These are phyloP conservation scores for Sisymbrium altissimum DNA, from an alignment of 345 rosid species.

Conservation along the genomic window DNA sequence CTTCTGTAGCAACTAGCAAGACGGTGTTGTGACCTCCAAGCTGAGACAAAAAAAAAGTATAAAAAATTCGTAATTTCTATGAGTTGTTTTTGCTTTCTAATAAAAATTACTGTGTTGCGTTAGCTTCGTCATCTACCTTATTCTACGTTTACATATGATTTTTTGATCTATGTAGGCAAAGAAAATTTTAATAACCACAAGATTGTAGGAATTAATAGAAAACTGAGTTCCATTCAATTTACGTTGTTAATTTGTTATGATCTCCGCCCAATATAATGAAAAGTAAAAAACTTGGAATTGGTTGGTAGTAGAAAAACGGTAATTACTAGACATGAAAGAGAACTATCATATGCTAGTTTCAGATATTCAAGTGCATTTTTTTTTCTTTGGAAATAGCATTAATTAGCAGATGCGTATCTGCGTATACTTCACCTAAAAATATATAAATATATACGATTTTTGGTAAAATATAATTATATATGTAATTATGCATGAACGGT, in stretches of 20 bases:
- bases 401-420: background rate
- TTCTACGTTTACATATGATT: background rate
- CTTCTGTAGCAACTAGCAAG: constrained; percentile 8
- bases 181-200: background rate
- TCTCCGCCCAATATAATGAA: background rate
- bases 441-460: background rate
- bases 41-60: background rate
- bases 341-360: background rate
- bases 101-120: background rate
- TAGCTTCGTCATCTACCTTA: background rate
- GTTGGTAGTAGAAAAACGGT: background rate
- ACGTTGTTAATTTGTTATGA: background rate
- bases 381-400: background rate
- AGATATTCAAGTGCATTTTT: background rate
- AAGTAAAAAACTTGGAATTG: background rate
- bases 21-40: background rate
- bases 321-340: background rate
- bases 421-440: background rate
- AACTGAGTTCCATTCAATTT: background rate
- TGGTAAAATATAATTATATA: background rate
- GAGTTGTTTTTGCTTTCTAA: too few relatives aligned
- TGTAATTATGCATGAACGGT: constrained; percentile 2
- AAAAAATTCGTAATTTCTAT: background rate
- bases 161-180: background rate
- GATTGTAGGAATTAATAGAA: background rate